These are phyloP conservation scores for Podaxis mareebaensis DNA, from an alignment of 768 basidiomycete genomes.

Conservation along the genomic window DNA sequence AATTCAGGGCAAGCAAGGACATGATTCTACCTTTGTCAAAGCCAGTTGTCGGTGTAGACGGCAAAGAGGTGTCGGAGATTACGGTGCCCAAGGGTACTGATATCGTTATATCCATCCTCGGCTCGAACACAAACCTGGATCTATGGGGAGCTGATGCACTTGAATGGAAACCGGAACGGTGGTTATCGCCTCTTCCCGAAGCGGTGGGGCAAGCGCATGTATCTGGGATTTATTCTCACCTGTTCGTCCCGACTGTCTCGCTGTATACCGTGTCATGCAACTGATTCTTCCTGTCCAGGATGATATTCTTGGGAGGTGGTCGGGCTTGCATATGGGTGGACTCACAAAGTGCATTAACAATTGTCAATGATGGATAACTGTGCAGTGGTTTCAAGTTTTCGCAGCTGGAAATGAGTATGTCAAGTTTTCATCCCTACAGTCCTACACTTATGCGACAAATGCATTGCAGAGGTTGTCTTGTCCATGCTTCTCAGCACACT, in stretches of 20 bases:
- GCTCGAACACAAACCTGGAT: conserved; percentile 13
- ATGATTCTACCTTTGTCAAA: background rate
- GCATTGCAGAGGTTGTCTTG: conserved; percentile 24
- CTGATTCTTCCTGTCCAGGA: background rate
- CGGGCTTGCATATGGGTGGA: background rate
- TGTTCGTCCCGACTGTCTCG: conserved; percentile 1
- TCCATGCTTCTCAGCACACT: conserved; percentile 25
- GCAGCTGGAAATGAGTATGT: conserved; percentile 16
- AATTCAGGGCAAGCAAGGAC: background rate
- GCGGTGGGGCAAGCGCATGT: conserved; percentile 20
- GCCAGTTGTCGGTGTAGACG: background rate
- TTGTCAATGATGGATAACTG: background rate
- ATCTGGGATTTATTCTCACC: conserved; percentile 17
- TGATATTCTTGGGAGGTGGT: conserved; percentile 6
- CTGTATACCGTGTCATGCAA: background rate
- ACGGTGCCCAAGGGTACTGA: background rate
- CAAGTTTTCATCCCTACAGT: background rate
- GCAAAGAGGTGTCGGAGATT: background rate
- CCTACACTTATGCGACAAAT: background rate
- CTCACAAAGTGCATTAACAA: background rate
- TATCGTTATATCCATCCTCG: background rate
- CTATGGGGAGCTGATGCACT: conserved; percentile 37
- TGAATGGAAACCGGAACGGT: conserved; percentile 40
- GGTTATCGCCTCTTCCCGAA: conserved; percentile 34
- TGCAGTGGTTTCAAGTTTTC: conserved; percentile 17